Evolutionary conservation across 495 filamentous ascomycete species (phyloP).

Genomic region (Podospora conica): DNA sequence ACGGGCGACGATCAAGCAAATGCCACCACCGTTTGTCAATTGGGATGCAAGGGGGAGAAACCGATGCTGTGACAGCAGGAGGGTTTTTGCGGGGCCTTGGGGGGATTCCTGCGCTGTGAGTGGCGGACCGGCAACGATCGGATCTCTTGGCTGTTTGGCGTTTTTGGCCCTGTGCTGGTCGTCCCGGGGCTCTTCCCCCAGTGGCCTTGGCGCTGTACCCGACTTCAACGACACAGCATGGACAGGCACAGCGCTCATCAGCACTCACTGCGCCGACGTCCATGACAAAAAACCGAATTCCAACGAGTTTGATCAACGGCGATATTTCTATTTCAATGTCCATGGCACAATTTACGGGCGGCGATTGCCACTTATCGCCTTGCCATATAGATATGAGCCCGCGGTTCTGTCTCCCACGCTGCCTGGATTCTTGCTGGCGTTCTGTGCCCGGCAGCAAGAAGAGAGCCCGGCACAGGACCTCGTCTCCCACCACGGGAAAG

Average conservation of each 20-base stretch:
- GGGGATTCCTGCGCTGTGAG: neutral
- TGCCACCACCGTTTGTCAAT: neutral
- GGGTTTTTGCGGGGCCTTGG: neutral
- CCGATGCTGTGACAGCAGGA: constrained; percentile 1
- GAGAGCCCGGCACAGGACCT: neutral
- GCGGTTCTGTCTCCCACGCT: neutral
- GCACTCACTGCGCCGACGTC: neutral
- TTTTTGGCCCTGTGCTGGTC: neutral
- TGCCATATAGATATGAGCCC: neutral
- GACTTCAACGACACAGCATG: neutral
- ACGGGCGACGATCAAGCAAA: neutral
- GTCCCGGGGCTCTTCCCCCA: neutral
- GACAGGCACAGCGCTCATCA: no score
- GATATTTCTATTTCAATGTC: neutral
- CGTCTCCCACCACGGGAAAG: neutral
- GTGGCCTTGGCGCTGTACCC: neutral
- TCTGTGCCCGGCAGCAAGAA: neutral
- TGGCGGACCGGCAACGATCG: neutral
- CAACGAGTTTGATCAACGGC: neutral
- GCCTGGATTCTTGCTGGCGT: neutral
- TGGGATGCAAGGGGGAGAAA: constrained; percentile 4
- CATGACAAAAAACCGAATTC: neutral
- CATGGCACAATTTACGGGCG: neutral
- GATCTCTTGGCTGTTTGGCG: neutral
- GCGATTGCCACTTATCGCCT: neutral